Evolutionary conservation across 495 filamentous ascomycete species (phyloP).

Genomic region (Letharia lupina): DNA sequence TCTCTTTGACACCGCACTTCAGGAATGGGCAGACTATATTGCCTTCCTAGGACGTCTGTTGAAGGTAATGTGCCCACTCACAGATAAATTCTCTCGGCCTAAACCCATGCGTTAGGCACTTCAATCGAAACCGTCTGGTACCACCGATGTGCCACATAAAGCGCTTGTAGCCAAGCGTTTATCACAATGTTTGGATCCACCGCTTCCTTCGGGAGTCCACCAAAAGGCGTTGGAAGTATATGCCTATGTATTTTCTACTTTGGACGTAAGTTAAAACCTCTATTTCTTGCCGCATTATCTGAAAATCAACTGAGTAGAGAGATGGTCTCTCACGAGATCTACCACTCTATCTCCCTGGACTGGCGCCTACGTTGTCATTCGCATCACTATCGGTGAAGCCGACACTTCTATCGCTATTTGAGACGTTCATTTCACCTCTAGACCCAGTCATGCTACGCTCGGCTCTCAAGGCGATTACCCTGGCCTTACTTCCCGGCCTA

Average conservation of each 20-base stretch:
- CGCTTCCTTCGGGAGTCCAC: slow-evolving; percentile 92
- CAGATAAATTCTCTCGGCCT: too few relatives aligned
- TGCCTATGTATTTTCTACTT: slow-evolving; percentile 69
- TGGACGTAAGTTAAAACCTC: slow-evolving; percentile 38
- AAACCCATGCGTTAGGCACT: slow-evolving; percentile 42
- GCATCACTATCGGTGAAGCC: slow-evolving; percentile 84
- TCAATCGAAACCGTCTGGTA: slow-evolving; percentile 69
- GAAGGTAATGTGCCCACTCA: slow-evolving; percentile 41
- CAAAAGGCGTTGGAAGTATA: slow-evolving; percentile 96
- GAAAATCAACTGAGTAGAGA: slow-evolving; percentile 30
- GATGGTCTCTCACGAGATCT: slow-evolving; percentile 75
- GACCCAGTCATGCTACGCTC: slow-evolving; percentile 65
- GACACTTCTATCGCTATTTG: slow-evolving; percentile 72
- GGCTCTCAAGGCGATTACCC: slow-evolving; percentile 77
- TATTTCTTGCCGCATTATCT: not conserved
- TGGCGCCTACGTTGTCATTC: slow-evolving; percentile 82
- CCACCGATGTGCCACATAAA: slow-evolving; percentile 72
- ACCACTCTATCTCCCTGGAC: slow-evolving; percentile 77
- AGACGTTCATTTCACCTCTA: slow-evolving; percentile 66
- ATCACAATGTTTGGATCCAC: slow-evolving; percentile 89
- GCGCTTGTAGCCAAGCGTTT: slow-evolving; percentile 77
- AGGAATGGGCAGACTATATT: slow-evolving; percentile 99
- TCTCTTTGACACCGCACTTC: slow-evolving; percentile 83
- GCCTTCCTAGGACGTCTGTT: slow-evolving; percentile 86
- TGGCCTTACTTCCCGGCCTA: slow-evolving; percentile 79